Evolutionary conservation across 2,329 filamentous ascomycete genomes (phyloP).

Genomic region (Botrytis pseudocinerea): DNA sequence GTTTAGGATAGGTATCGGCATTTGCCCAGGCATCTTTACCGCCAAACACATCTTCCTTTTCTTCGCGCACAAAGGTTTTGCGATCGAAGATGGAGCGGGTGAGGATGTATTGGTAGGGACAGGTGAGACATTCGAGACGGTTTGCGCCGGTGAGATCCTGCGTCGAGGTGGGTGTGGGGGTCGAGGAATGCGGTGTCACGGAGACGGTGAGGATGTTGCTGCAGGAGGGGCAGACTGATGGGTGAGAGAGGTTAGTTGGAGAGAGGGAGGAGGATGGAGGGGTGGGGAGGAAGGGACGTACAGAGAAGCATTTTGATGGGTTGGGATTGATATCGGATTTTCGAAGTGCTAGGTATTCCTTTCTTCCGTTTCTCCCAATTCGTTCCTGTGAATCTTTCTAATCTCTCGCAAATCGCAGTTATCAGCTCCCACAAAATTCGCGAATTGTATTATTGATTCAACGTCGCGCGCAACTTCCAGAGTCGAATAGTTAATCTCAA

Average conservation of each 20-base stretch:
- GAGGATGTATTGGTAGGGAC: constrained; percentile 87
- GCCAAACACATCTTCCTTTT: constrained; percentile 87
- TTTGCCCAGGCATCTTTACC: constrained; percentile 88
- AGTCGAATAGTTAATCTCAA: not conserved
- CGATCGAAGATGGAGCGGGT: constrained; percentile 77
- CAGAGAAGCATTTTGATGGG: constrained; percentile 23
- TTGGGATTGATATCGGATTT: not conserved
- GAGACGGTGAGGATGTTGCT: constrained; percentile 81
- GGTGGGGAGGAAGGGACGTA: not conserved
- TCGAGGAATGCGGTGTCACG: constrained; percentile 18
- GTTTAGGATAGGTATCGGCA: constrained; percentile 77
- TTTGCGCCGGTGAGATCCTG: constrained; percentile 51
- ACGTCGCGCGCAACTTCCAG: not conserved
- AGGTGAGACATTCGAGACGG: constrained; percentile 92
- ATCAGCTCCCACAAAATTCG: not conserved
- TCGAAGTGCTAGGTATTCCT: not conserved
- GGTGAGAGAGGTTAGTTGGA: not conserved
- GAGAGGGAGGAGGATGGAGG: too few species aligned
- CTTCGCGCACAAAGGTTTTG: constrained; percentile 76
- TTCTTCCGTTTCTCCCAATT: not conserved
- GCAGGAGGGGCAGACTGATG: constrained; percentile 76
- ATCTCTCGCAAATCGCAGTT: not conserved
- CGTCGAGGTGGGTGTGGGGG: constrained; percentile 29
- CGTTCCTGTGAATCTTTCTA: not conserved
- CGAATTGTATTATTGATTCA: not conserved